These are phyloP conservation scores for Mycena rebaudengoi DNA, from an alignment of 768 basidiomycete species.

Conservation along the genomic window DNA sequence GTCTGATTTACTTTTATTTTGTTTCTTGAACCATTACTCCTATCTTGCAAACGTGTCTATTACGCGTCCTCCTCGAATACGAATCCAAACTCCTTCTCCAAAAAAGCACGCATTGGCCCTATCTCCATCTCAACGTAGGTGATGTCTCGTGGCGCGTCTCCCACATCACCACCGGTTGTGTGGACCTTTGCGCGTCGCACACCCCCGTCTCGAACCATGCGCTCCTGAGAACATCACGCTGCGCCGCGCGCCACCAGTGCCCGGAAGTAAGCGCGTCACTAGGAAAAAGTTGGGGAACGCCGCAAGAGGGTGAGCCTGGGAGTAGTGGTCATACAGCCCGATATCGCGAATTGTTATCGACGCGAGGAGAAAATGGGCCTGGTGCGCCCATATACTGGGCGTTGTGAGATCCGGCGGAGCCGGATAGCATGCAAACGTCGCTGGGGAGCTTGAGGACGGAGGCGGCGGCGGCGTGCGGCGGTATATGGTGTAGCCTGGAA, in stretches of 20 bases:
- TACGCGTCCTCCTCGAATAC: no score
- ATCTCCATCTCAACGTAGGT: constrained; percentile 25
- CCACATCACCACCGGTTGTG: constrained; percentile 59
- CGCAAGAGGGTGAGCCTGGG: constrained; percentile 26
- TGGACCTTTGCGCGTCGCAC: constrained; percentile 49
- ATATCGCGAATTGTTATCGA: constrained; percentile 27
- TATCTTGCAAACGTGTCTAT: no score
- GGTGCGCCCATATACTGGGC: constrained; percentile 20
- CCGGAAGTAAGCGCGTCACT: constrained; percentile 25
- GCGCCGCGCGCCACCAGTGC: constrained; percentile 25
- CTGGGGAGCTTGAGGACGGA: neutral
- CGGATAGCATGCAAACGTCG: no score
- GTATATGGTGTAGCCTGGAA: constrained; percentile 26
- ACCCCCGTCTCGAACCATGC: constrained; percentile 25
- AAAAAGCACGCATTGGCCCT: constrained; percentile 20
- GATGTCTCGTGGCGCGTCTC: constrained; percentile 15
- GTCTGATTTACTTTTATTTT: no score
- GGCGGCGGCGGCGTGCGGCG: constrained; percentile 7
- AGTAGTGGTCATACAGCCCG: constrained; percentile 26
- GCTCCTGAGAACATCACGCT: constrained; percentile 27
- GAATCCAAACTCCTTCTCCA: constrained; percentile 26
- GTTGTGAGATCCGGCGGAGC: constrained; percentile 2
- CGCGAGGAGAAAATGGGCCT: constrained; percentile 24
- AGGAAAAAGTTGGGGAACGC: constrained; percentile 28
- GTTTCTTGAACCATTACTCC: no score